These are phyloP conservation scores for Paecilomyces dactylethromorphus DNA, from an alignment of 2,329 filamentous ascomycete genomes.

Conservation along the genomic window DNA sequence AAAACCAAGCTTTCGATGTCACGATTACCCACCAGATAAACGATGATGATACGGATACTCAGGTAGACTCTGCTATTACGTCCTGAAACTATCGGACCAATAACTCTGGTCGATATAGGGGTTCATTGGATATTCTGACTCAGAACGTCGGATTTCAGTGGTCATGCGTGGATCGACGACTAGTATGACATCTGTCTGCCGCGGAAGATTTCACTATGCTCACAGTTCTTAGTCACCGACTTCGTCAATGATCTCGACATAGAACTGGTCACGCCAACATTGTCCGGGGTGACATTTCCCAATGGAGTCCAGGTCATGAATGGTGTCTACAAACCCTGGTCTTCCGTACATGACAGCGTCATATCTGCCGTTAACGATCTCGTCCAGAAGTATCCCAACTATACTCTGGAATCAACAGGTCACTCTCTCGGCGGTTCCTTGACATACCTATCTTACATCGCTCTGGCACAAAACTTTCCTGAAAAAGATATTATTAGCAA, in stretches of 20 bases:
- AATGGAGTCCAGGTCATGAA: conserved; percentile 20
- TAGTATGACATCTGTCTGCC: conserved; percentile 5
- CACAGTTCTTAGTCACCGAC: conserved; percentile 4
- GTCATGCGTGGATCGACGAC: conserved; percentile 25
- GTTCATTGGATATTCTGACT: conserved; percentile 19
- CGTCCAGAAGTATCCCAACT: conserved; percentile 19
- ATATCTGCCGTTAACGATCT: conserved; percentile 20
- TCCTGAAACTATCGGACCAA: background rate
- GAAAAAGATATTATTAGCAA: conserved; percentile 20
- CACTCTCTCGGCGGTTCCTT: conserved; percentile 25
- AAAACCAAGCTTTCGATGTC: conserved; percentile 20
- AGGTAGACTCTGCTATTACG: conserved; percentile 6
- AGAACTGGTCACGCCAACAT: conserved; percentile 13
- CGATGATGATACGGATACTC: conserved; percentile 16
- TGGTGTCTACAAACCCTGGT: conserved; percentile 20
- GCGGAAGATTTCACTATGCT: conserved; percentile 3
- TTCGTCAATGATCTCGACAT: conserved; percentile 21
- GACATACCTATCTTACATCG: conserved; percentile 26
- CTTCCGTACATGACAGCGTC: conserved; percentile 20
- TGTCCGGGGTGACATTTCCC: conserved; percentile 23
- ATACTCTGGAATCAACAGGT: conserved; percentile 21
- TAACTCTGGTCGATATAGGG: conserved; percentile 10
- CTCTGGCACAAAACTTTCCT: conserved; percentile 24
- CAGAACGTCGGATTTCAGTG: conserved; percentile 19
- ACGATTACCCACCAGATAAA: conserved; percentile 21